Conservation (phyloP, 768 basidiomycete species). For the Hericium rajendrae region DNA sequence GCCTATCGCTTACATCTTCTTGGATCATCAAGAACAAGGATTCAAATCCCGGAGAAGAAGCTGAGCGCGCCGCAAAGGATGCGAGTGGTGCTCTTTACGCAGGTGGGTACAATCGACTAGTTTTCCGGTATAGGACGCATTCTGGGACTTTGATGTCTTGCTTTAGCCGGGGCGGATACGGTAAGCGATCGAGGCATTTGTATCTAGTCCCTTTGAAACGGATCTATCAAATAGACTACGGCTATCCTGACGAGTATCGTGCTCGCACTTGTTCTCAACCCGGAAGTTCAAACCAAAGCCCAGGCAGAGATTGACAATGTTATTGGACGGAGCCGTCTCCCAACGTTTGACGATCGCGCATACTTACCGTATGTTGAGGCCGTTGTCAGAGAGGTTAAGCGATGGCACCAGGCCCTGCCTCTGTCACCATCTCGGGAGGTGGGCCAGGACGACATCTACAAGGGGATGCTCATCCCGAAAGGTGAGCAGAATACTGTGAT, state of each 20-base stretch:
- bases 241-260: conserved; percentile 21
- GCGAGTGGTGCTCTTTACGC: background rate
- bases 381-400: conserved; percentile 17
- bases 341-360: conserved; percentile 16
- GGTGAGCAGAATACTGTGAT: too few relatives aligned
- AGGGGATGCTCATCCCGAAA: too few relatives aligned
- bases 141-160: background rate
- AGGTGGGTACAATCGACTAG: background rate
- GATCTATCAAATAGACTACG: conserved; percentile 12
- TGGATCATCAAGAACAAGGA: background rate
- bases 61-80: background rate
- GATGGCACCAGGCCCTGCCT: conserved; percentile 21
- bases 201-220: too few relatives aligned
- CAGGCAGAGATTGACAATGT: conserved; percentile 23
- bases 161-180: background rate
- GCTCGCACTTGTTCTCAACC: conserved; percentile 23
- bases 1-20: background rate
- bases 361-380: conserved; percentile 19
- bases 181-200: background rate
- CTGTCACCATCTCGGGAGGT: background rate
- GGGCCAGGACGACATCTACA: too few relatives aligned
- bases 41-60: background rate
- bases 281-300: conserved; percentile 20
- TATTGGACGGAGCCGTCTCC: conserved; percentile 19
- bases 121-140: background rate